Conservation (phyloP, 257 asterid genomes). For the Nicotiana tomentosiformis region DNA sequence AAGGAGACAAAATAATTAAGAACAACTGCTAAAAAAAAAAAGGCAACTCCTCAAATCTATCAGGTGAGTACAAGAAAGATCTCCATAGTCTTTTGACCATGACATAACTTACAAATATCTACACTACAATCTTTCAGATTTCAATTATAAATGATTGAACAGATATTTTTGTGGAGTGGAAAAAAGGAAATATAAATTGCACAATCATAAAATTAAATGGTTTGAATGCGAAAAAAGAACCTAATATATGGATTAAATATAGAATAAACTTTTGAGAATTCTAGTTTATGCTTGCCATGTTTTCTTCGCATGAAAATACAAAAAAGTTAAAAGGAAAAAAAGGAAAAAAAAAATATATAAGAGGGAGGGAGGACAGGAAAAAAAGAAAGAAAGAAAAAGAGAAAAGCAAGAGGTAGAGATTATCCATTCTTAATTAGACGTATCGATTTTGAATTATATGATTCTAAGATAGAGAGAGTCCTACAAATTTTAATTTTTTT, state of each 20-base stretch:
- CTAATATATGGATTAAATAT: no score
- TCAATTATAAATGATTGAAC: neutral
- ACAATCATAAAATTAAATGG: neutral
- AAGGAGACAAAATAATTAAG: neutral
- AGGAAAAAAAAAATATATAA: neutral
- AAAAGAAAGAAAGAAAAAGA: no score
- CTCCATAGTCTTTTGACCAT: neutral
- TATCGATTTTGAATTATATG: no score
- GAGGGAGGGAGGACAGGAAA: no score
- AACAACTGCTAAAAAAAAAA: neutral
- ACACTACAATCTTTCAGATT: neutral
- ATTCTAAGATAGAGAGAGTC: no score
- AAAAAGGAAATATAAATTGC: neutral
- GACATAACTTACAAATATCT: conserved; percentile 1
- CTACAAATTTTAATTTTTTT: no score
- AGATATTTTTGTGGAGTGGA: neutral
- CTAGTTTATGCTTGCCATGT: neutral
- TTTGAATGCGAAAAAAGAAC: neutral
- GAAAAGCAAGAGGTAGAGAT: no score
- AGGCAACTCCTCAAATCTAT: neutral
- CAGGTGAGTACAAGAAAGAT: neutral
- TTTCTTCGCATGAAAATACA: neutral
- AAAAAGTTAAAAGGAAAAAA: neutral
- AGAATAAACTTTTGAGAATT: no score
- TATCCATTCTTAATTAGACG: no score